Percentiles rank a stretch among this genome's conserved stretches.
Evolutionary conservation across 2,329 filamentous ascomycete genomes (phyloP).

Genomic region (Truncatella angustata): DNA sequence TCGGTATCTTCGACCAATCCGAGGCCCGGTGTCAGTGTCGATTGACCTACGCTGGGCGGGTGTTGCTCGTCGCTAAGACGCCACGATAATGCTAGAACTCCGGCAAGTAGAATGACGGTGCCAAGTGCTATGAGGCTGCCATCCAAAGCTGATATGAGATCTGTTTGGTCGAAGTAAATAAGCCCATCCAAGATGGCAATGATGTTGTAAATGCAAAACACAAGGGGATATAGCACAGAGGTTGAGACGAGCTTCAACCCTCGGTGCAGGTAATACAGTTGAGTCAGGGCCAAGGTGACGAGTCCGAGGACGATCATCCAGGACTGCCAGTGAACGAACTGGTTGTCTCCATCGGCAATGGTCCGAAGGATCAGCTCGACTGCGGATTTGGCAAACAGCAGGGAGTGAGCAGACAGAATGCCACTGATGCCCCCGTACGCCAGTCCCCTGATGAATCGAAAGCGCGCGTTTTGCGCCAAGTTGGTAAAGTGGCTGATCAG

Average conservation of each 20-base stretch:
- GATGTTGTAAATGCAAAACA: conserved; percentile 99
- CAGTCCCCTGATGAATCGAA: conserved; percentile 77
- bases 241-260: conserved; percentile 94
- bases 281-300: conserved; percentile 76
- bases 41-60: conserved; percentile 59
- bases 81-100: conserved; percentile 92
- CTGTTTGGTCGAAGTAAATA: conserved; percentile 92
- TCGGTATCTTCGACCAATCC: conserved; percentile 73
- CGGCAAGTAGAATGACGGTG: conserved; percentile 79
- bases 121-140: conserved; percentile 83
- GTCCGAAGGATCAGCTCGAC: conserved; percentile 91
- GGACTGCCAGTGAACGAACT: conserved; percentile 93
- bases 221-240: conserved; percentile 91
- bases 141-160: conserved; percentile 71
- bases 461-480: conserved; percentile 59
- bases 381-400: conserved; percentile 92
- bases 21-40: conserved; percentile 76
- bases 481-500: conserved; percentile 50
- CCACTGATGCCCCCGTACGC: conserved; percentile 88
- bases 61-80: conserved; percentile 77
- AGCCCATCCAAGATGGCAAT: conserved; percentile 95
- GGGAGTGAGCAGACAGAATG: conserved; percentile 87
- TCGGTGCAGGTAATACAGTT: conserved; percentile 92
- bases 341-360: conserved; percentile 79
- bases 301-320: conserved; percentile 87